These are phyloP conservation scores for Gonium pectorale DNA, from an alignment of 139 green algal species.

Conservation along the genomic window DNA sequence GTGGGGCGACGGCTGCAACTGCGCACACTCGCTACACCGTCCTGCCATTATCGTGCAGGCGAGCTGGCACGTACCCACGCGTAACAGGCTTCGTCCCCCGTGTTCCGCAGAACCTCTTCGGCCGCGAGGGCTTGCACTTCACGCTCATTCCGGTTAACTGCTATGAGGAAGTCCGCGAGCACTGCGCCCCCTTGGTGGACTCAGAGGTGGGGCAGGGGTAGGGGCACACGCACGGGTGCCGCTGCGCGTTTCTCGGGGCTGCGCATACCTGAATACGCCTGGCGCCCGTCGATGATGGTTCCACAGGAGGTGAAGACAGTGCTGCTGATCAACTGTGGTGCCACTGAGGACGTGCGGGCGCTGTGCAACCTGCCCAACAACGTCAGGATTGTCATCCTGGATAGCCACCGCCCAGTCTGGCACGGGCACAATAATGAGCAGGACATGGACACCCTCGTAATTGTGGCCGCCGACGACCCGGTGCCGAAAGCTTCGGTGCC, in stretches of 20 bases:
- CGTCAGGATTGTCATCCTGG: conserved; percentile 83
- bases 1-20: conserved; percentile 53
- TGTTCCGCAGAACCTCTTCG: conserved; percentile 54
- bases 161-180: conserved; percentile 61
- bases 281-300: too few relatives aligned
- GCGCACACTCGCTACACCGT: too few relatives aligned
- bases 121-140: conserved; percentile 52
- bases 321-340: conserved; percentile 92
- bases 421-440: conserved; percentile 55
- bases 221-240: not conserved
- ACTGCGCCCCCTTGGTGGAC: conserved; percentile 25
- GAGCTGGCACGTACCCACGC: too few relatives aligned
- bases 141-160: conserved; percentile 65
- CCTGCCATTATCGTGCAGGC: too few relatives aligned
- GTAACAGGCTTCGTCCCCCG: too few relatives aligned
- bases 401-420: conserved; percentile 78
- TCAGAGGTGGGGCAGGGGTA: conserved; percentile 28
- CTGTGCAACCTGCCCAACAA: conserved; percentile 60
- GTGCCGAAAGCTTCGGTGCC: conserved; percentile 45
- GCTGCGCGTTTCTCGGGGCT: too few relatives aligned
- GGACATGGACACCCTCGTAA: conserved; percentile 50
- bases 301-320: conserved; percentile 69
- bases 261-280: too few relatives aligned
- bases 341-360: conserved; percentile 69
- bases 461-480: conserved; percentile 70